phyloP scores from a whole-genome alignment of 2,329 filamentous ascomycete species.

The Pseudocercospora vitis region DNA sequence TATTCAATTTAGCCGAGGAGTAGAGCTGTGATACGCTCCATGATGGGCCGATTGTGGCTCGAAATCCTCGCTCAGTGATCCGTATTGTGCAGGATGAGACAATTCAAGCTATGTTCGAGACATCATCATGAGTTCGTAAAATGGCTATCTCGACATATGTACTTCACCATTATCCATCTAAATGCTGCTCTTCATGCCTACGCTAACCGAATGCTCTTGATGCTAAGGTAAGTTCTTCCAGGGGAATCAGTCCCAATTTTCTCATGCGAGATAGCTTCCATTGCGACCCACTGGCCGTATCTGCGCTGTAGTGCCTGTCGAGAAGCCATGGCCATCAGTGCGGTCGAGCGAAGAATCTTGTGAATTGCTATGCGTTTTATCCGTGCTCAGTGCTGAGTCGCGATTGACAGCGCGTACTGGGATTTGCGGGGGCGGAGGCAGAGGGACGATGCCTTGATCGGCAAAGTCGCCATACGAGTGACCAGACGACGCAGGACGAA shows the following conservation, averaged over 20 bases:
- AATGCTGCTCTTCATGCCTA: neutral
- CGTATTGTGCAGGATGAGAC: too few species aligned
- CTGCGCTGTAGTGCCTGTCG: neutral
- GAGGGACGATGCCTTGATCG: neutral
- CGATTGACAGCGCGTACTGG: neutral
- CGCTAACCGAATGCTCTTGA: too few species aligned
- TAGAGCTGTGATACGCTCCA: too few species aligned
- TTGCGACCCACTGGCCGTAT: neutral
- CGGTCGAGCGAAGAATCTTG: conserved; percentile 1
- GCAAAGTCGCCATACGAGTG: conserved; percentile 6
- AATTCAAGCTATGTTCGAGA: too few species aligned
- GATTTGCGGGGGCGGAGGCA: neutral
- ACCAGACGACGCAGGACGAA: neutral
- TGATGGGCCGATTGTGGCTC: too few species aligned
- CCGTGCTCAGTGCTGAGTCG: neutral
- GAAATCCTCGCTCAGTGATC: too few species aligned
- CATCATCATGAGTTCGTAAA: too few species aligned
- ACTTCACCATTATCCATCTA: too few species aligned
- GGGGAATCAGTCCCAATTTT: too few species aligned
- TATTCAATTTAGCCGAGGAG: too few species aligned
- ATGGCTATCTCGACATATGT: too few species aligned
- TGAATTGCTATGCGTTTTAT: neutral
- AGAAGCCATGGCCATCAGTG: neutral
- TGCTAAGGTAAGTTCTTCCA: too few species aligned
- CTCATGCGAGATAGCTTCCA: neutral